Evolutionary conservation across 2,329 filamentous ascomycete genomes (phyloP).

Genomic region (Epichloe sp.): DNA sequence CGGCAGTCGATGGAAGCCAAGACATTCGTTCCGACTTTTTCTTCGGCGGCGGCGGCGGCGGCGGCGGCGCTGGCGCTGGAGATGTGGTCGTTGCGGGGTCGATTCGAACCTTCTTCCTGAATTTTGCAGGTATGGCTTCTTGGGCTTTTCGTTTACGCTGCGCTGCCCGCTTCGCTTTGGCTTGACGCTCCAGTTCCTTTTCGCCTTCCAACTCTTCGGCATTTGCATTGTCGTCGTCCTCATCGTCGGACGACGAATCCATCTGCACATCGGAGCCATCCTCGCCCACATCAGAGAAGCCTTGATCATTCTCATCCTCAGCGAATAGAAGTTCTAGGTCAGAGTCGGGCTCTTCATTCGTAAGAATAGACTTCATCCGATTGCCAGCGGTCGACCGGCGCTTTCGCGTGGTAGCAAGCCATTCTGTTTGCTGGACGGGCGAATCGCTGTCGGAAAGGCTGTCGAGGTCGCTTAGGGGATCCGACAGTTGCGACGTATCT

Average conservation of each 20-base stretch:
- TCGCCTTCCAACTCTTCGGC: slow-evolving; percentile 72
- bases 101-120: slow-evolving; percentile 66
- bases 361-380: slow-evolving; percentile 65
- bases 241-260: slow-evolving; percentile 74
- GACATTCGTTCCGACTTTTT: slow-evolving; percentile 48
- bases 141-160: slow-evolving; percentile 72
- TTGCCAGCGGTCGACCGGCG: slow-evolving; percentile 75
- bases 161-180: slow-evolving; percentile 50
- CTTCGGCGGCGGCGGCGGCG: slow-evolving; percentile 31
- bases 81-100: slow-evolving; percentile 32
- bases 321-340: slow-evolving; percentile 65
- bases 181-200: slow-evolving; percentile 68
- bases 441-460: slow-evolving; percentile 24
- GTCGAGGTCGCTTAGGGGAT: slow-evolving; percentile 12
- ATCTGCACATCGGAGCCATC: slow-evolving; percentile 67
- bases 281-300: slow-evolving; percentile 56
- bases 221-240: slow-evolving; percentile 50
- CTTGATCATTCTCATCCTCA: slow-evolving; percentile 54
- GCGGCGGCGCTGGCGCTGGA: slow-evolving; percentile 29
- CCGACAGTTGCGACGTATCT: slow-evolving; percentile 21
- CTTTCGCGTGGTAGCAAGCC: slow-evolving; percentile 59
- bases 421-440: slow-evolving; percentile 38
- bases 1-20: slow-evolving; percentile 41
- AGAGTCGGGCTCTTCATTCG: slow-evolving; percentile 56
- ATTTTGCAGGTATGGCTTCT: slow-evolving; percentile 56